These are phyloP conservation scores for Trypanosoma cruzi DNA, from an alignment of 208 protist genomes.

Conservation along the genomic window DNA sequence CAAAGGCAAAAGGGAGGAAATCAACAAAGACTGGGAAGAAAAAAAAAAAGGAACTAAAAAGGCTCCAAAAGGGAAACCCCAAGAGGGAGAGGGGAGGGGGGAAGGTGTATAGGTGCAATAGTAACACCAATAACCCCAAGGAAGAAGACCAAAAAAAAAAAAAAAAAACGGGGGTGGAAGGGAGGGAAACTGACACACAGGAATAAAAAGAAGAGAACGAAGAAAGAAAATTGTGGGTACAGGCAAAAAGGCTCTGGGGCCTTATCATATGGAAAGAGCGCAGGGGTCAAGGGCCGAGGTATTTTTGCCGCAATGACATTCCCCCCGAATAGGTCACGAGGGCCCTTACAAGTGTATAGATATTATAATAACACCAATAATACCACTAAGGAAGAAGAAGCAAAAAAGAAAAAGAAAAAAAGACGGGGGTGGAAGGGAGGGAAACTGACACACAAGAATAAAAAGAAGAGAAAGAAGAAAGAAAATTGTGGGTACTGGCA, in stretches of 20 bases:
- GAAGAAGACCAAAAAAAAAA: neutral
- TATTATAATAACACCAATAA: too few relatives aligned
- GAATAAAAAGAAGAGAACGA: neutral
- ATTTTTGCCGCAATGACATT: neutral
- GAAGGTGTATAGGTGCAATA: too few relatives aligned
- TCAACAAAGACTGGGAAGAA: neutral
- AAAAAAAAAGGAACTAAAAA: neutral
- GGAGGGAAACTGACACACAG: neutral
- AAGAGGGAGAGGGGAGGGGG: neutral
- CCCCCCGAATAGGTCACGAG: neutral
- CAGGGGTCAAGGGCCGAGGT: neutral
- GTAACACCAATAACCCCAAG: too few relatives aligned
- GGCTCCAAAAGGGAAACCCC: neutral
- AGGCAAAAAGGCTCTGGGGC: neutral
- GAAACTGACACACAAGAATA: neutral
- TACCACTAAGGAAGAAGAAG: neutral
- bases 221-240: too few relatives aligned
- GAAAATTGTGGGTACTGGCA: too few relatives aligned
- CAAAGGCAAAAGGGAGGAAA: neutral
- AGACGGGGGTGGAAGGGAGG: neutral
- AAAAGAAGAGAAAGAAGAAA: neutral
- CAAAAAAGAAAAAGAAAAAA: neutral
- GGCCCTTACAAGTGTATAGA: conserved; percentile 4
- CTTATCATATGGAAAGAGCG: neutral
- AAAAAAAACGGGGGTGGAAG: neutral